These are phyloP conservation scores for Cystobasidium ongulense DNA, from an alignment of 768 basidiomycete genomes.

Conservation along the genomic window DNA sequence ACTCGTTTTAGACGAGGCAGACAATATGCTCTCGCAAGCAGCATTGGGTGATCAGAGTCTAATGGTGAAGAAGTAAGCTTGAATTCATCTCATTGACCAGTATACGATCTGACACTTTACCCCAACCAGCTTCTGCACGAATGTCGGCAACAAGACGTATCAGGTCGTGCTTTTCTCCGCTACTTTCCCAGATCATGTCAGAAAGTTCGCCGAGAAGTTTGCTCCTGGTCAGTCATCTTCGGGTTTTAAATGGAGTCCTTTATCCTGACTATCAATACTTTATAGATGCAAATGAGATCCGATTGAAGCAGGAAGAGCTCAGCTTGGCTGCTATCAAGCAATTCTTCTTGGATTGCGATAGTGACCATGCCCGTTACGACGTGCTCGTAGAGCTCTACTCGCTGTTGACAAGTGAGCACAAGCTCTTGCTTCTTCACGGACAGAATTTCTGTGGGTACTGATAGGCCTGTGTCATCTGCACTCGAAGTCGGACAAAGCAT, in stretches of 20 bases:
- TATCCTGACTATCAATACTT: not conserved
- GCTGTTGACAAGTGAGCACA: slow-evolving; percentile 57
- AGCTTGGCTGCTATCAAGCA: slow-evolving; percentile 90
- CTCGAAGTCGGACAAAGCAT: slow-evolving; percentile 76
- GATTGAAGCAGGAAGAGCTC: slow-evolving; percentile 84
- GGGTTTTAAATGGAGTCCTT: not conserved
- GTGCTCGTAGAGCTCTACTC: slow-evolving; percentile 83
- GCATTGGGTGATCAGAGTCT: slow-evolving; percentile 81
- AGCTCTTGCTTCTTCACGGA: not conserved
- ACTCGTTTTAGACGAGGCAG: slow-evolving; percentile 94
- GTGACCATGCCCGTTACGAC: slow-evolving; percentile 90
- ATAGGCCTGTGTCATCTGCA: not conserved
- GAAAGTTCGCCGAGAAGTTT: slow-evolving; percentile 81
- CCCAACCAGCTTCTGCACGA: slow-evolving; percentile 38
- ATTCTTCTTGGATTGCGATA: slow-evolving; percentile 92
- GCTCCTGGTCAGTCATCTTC: slow-evolving; percentile 54
- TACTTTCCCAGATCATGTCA: slow-evolving; percentile 90
- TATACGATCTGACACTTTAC: not conserved
- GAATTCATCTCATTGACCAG: not conserved
- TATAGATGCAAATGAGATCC: slow-evolving; percentile 79
- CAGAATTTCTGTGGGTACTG: not conserved
- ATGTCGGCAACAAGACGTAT: slow-evolving; percentile 37
- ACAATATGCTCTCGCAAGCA: slow-evolving; percentile 95
- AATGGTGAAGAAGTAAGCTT: slow-evolving; percentile 77
- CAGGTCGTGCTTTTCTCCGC: slow-evolving; percentile 97